Conservation (phyloP, 176 grass and related monocot genomes). For the Phoenix roebelenii region DNA sequence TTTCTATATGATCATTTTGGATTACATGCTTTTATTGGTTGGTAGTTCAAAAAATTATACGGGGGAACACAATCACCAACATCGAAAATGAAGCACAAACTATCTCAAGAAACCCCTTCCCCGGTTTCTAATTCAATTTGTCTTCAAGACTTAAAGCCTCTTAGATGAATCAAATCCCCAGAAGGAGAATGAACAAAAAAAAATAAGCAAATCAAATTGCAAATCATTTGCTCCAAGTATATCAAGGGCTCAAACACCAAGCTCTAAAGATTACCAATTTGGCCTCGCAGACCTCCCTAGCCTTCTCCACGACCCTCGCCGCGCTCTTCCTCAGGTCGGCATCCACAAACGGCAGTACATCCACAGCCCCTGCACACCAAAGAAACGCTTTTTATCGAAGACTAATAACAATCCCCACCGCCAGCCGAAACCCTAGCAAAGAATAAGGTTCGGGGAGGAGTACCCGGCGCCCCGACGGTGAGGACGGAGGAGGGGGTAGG, state of each 20-base stretch:
- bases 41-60: no score
- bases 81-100: no score
- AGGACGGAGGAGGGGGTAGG: conserved; percentile 35
- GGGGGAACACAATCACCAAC: no score
- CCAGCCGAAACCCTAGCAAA: no score
- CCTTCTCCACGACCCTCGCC: conserved; percentile 32
- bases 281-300: conserved; percentile 32
- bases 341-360: conserved; percentile 36
- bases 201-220: not conserved
- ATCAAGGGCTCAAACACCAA: not conserved
- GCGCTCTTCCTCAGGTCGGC: conserved; percentile 37
- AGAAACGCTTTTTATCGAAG: not conserved
- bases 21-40: no score
- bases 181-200: not conserved
- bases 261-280: conserved; percentile 22
- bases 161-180: no score
- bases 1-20: no score
- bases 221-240: not conserved
- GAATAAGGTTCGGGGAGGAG: not conserved
- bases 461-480: conserved; percentile 28
- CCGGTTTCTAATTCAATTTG: no score
- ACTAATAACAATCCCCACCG: not conserved
- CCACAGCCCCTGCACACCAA: conserved; percentile 16
- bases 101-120: no score
- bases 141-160: no score